Base-by-base conservation (phyloP, 2,329 filamentous ascomycete genomes). In the Pyricularia pennisetigena region DNA sequence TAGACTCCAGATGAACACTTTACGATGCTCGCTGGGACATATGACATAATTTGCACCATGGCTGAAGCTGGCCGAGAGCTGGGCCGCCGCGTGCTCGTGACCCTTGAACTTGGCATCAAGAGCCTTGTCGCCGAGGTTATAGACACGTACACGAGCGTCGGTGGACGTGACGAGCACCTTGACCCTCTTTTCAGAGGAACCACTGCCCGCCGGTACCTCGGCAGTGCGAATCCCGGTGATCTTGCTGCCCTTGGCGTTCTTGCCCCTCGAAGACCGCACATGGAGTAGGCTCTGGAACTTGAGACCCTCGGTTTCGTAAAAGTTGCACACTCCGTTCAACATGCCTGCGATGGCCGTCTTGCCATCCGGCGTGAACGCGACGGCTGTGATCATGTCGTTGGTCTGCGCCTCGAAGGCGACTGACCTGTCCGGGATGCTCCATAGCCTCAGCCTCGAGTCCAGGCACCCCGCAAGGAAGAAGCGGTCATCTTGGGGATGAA, bases 361-460 rank as follows among this genome's bases (percentile, higher is more conserved):
- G 0, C 95, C 95, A 74, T 98, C 94, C 0, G 95, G 95, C 0
- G 93, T 93, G 74, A 99, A 99, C 0, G 92, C 89, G 0, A 98
- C 94, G 1, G 95, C 93, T 0, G 95, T 99, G 70, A 98, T 93
- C 77, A 98, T 90, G 72, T 97, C 94, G 0, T 90, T 87, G 0
- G 94, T 81, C 62, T 90, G 87, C 9, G 85, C 89, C 71, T 89
- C 90, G 75, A 88, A 98, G 0, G 94, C 94, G 30, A 98, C 91
- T n/a, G 85, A 88, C 76, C 96, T 97, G 77, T 99, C 95, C 0
- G 95, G 94, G 64, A 99, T 99, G 75, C 93, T 97, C 95, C 95
- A 99, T 1, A 99, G 80, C 20, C 95, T 86, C 66, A 99, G 78
- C 72, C 93, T 94, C 0, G 90, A 90, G 76, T 99, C 95, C 7